Conservation (phyloP, 1,284 basidiomycete species). For the Fomitopsis pinicola region DNA sequence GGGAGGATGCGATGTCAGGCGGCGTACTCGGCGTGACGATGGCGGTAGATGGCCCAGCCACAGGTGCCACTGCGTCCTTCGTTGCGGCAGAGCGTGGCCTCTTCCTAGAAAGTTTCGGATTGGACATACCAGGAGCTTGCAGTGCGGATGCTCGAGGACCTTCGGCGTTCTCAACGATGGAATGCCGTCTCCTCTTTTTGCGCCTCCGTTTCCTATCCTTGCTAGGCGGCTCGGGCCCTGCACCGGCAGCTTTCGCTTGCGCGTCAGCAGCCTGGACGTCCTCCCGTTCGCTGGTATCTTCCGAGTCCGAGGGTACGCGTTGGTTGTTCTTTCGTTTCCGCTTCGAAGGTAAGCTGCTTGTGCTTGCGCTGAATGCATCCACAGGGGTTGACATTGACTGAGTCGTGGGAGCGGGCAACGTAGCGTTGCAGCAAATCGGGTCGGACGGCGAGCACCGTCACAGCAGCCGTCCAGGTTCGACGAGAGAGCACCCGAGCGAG, state of each 20-base stretch:
- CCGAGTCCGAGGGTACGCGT: conserved; percentile 16
- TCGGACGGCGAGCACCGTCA: too few relatives aligned
- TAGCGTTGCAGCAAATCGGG: too few relatives aligned
- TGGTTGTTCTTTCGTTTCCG: conserved; percentile 6
- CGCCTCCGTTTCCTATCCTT: conserved; percentile 24
- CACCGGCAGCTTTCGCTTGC: not conserved
- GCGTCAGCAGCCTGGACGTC: conserved; percentile 3
- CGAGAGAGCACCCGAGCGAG: too few relatives aligned
- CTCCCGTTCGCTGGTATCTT: conserved; percentile 17
- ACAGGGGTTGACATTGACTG: conserved; percentile 2
- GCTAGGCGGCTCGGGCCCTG: conserved; percentile 4
- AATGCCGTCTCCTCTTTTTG: conserved; percentile 24
- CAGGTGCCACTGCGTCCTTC: not conserved
- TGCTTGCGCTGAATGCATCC: conserved; percentile 1
- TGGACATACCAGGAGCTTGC: not conserved
- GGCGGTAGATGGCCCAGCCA: not conserved
- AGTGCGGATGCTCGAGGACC: not conserved
- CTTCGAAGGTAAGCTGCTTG: not conserved
- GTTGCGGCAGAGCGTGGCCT: not conserved
- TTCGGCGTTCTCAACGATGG: conserved; percentile 11
- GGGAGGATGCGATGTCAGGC: not conserved
- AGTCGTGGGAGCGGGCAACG: not conserved
- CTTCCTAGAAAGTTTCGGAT: not conserved
- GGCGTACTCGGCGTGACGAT: not conserved
- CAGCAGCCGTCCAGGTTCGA: too few relatives aligned